Percentiles rank a stretch among this genome's conserved stretches.
These are phyloP conservation scores for Phytophthora foliorum DNA, from an alignment of 352 stramenopile genomes.

Conservation along the genomic window DNA sequence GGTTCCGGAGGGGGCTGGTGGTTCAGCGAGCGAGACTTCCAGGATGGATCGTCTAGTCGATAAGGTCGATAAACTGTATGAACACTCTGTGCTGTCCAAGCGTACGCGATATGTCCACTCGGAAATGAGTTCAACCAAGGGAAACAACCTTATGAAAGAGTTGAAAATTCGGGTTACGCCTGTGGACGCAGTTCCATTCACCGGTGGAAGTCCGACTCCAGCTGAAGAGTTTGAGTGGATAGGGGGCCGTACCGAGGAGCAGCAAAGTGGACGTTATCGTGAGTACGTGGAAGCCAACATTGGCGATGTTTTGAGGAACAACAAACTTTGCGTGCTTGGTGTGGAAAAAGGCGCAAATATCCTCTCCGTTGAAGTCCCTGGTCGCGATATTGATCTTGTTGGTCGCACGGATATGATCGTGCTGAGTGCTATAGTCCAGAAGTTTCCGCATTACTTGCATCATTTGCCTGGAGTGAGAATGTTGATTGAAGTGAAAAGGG, in stretches of 20 bases:
- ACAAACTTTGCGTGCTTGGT: slow-evolving; percentile 46
- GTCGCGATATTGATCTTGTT: slow-evolving; percentile 41
- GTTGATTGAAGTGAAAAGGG: slow-evolving; percentile 61
- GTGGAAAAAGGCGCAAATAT: slow-evolving; percentile 43
- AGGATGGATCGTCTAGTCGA: background rate
- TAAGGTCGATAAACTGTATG: slow-evolving; percentile 5
- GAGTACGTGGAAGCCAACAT: slow-evolving; percentile 48
- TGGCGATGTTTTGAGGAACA: slow-evolving; percentile 33
- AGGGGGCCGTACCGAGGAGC: slow-evolving; percentile 35
- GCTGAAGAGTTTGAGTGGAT: slow-evolving; percentile 32
- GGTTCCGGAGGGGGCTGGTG: background rate
- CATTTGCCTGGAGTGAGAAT: slow-evolving; percentile 50
- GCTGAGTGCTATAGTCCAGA: slow-evolving; percentile 39
- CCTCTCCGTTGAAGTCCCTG: slow-evolving; percentile 43
- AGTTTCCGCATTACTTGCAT: slow-evolving; percentile 18
- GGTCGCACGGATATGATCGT: slow-evolving; percentile 56
- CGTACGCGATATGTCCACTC: slow-evolving; percentile 41
- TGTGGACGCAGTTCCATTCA: slow-evolving; percentile 20
- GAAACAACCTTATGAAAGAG: slow-evolving; percentile 30
- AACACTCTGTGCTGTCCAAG: slow-evolving; percentile 31
- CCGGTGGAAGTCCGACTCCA: slow-evolving; percentile 15
- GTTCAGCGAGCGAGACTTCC: slow-evolving; percentile 4
- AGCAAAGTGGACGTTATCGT: slow-evolving; percentile 40
- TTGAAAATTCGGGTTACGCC: slow-evolving; percentile 30
- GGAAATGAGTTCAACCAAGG: slow-evolving; percentile 32